Percentiles rank a stretch among this genome's conserved stretches.
Conservation (phyloP, 345 rosid species). For the Toxicodendron radicans region DNA sequence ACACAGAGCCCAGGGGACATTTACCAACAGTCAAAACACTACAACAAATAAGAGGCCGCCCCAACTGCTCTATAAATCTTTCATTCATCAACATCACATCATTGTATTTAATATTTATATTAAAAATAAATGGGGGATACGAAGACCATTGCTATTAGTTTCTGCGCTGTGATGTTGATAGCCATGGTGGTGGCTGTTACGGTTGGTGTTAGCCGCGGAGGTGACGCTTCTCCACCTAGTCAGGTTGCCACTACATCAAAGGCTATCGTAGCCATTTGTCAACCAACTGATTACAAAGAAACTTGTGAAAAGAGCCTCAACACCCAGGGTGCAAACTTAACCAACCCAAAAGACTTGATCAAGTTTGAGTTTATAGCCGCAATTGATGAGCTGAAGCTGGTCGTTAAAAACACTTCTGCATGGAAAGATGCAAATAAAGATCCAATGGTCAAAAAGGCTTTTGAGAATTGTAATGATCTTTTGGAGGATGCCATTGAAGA, state of each 20-base stretch:
- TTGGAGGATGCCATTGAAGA: slow-evolving; percentile 62
- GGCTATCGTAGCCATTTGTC: slow-evolving; percentile 57
- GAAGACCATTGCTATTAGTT: slow-evolving; percentile 43
- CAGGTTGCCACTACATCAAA: slow-evolving; percentile 35
- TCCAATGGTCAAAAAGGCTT: slow-evolving; percentile 51
- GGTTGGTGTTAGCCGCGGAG: slow-evolving; percentile 22
- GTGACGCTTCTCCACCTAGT: not conserved
- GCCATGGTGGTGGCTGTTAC: slow-evolving; percentile 67
- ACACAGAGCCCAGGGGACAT: slow-evolving; percentile 35
- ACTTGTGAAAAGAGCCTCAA: slow-evolving; percentile 51
- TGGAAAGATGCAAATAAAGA: slow-evolving; percentile 43
- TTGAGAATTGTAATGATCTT: slow-evolving; percentile 49
- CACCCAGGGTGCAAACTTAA: slow-evolving; percentile 38
- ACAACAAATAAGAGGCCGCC: slow-evolving; percentile 22
- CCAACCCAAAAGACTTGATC: slow-evolving; percentile 61
- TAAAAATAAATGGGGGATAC: slow-evolving; percentile 22
- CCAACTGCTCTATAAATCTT: slow-evolving; percentile 22
- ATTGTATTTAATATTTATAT: no score
- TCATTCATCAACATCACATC: no score
- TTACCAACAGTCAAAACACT: not conserved
- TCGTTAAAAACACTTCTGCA: slow-evolving; percentile 41
- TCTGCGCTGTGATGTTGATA: slow-evolving; percentile 52
- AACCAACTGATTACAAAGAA: slow-evolving; percentile 53
- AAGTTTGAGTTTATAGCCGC: slow-evolving; percentile 48
- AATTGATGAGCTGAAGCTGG: slow-evolving; percentile 35